phyloP scores from a whole-genome alignment of 305 asterid species.

The Solanum aculeatissimum region DNA sequence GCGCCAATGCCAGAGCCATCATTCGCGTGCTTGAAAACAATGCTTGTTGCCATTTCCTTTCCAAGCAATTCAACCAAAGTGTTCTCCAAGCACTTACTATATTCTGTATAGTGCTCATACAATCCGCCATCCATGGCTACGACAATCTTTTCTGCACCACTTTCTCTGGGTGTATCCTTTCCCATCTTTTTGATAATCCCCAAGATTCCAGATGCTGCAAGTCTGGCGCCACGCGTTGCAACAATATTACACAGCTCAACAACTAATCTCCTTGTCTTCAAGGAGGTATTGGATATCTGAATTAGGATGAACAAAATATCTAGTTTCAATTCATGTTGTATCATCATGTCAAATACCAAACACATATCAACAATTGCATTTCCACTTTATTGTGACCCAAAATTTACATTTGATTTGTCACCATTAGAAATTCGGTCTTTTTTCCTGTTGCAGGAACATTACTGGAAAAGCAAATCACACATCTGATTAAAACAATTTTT shows the following conservation, averaged over 20 bases:
- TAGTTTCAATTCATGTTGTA: neutral
- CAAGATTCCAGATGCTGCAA: conserved; percentile 46
- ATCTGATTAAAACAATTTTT: neutral
- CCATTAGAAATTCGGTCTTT: neutral
- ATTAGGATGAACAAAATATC: neutral
- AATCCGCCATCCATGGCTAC: conserved; percentile 69
- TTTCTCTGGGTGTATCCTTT: conserved; percentile 16
- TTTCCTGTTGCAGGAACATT: neutral
- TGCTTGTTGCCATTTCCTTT: conserved; percentile 13
- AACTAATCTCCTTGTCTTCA: conserved; percentile 38
- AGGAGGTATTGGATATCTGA: conserved; percentile 43
- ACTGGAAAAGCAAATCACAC: neutral
- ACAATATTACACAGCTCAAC: conserved; percentile 51
- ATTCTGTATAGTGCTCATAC: conserved; percentile 48
- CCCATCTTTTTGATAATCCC: conserved; percentile 59
- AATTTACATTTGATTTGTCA: neutral
- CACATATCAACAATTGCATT: neutral
- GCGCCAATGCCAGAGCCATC: conserved; percentile 81
- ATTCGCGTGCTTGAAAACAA: conserved; percentile 36
- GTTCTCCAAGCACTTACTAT: conserved; percentile 41
- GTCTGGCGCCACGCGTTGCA: conserved; percentile 62
- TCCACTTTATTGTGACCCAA: neutral
- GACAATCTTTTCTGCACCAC: conserved; percentile 20
- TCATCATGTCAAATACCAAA: neutral
- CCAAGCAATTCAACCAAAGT: conserved; percentile 37